Evolutionary conservation across 768 basidiomycete genomes (phyloP).

Genomic region (Naganishia friedmannii): DNA sequence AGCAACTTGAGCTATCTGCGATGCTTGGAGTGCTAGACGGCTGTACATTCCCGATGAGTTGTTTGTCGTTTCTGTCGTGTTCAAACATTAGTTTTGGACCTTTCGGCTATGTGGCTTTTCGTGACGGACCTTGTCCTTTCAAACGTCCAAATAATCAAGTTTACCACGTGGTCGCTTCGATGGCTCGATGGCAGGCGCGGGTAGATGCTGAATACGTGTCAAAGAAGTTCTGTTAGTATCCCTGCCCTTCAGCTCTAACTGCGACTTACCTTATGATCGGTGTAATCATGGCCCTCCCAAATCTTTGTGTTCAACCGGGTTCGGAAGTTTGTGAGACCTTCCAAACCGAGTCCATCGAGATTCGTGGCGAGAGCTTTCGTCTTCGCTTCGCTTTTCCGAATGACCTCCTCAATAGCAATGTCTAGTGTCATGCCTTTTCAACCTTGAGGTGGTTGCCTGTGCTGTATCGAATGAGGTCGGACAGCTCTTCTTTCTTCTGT

Average conservation of each 20-base stretch:
- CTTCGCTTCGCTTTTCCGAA: constrained; percentile 81
- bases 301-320: constrained; percentile 78
- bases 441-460: constrained; percentile 92
- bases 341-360: constrained; percentile 86
- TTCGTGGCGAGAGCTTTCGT: constrained; percentile 83
- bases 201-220: constrained; percentile 26
- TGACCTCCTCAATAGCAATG: constrained; percentile 91
- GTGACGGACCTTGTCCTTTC: too few species aligned
- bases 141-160: too few species aligned
- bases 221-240: background rate
- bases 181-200: too few species aligned
- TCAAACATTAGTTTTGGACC: too few species aligned
- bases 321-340: constrained; percentile 96
- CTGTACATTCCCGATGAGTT: too few species aligned
- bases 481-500: constrained; percentile 82
- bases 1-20: too few species aligned
- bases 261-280: constrained; percentile 62
- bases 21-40: too few species aligned
- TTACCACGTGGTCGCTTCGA: too few species aligned
- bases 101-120: too few species aligned
- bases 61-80: too few species aligned
- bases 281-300: constrained; percentile 95
- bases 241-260: background rate
- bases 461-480: constrained; percentile 97
- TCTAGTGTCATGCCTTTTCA: constrained; percentile 69